Base-by-base conservation (phyloP, 306 rosid genomes). In the Alnus rubra region DNA sequence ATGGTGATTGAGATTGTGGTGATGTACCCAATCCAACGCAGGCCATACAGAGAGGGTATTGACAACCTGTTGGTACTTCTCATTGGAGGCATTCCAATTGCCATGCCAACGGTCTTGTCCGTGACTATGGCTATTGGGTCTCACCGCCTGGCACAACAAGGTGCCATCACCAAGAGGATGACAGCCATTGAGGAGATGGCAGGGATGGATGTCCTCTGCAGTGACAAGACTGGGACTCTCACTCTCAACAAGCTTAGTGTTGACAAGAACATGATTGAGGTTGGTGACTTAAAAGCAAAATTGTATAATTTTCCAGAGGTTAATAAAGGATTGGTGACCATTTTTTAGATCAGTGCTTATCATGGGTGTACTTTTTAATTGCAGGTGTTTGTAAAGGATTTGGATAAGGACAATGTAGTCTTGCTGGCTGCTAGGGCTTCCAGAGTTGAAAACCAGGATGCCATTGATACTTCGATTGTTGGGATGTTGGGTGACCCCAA, bases 141-240 rank as follows among this genome's bases (percentile, higher is more conserved):
- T 72, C 98, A 94, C 76, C 92, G 94, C 73, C 79, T 94, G 4
- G 90, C 98, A 0, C 71, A 92, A 76, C 98, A 94, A 88, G 98
- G 98, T 49, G 98, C 98, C 83, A 94, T 94, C 81, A 94, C 98
- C 31, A 94, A 94, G 86, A 94, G 98, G 82, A 94, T 94, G 98
- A 94, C 98, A 47, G 98, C 98, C 64, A 94, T 94, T 82, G 98
- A 94, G 49, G 98, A 94, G 87, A 94, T 94, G 98, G 98, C 97
- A 10, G 97, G 97, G 2, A 90, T 92, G 97, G 97, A 92, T 85
- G 96, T 92, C 60, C 92, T 94, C 10, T 94, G 98, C 83, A 94
- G 98, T 81, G 98, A 94, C 86, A 94, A 94, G 85, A 94, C 98
- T 7, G 98, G 98, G 80, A 94, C 98, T 70, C 98, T 94, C 74